Percentiles rank a stretch among this genome's conserved stretches.
Evolutionary conservation across 2,329 filamentous ascomycete genomes (phyloP).

Genomic region (Fusarium circinatum): DNA sequence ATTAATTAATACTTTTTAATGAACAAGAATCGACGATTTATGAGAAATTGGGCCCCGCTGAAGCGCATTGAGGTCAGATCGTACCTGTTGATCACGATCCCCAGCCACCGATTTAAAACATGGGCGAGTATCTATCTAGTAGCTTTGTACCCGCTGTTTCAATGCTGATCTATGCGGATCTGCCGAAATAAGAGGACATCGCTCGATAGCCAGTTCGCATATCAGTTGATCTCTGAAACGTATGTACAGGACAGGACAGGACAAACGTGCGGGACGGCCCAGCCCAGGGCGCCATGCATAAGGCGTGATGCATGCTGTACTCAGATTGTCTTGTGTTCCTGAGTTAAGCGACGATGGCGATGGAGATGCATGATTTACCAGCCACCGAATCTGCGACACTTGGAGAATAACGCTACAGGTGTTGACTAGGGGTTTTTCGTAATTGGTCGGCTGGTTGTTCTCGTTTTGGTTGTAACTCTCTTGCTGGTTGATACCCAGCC

Average conservation of each 20-base stretch:
- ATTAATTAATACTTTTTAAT: background rate
- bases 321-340: constrained; percentile 24
- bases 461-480: background rate
- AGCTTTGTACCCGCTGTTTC: background rate
- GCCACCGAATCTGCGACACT: constrained; percentile 19
- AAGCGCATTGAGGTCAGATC: background rate
- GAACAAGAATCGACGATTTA: background rate
- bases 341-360: constrained; percentile 5
- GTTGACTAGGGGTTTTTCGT: background rate
- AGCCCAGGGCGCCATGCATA: constrained; percentile 21
- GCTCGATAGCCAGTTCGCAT: background rate
- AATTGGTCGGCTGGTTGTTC: background rate
- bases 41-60: background rate
- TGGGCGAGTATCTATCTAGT: background rate
- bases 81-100: constrained; percentile 33
- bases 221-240: constrained; percentile 15
- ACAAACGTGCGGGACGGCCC: constrained; percentile 18
- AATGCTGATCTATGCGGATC: background rate
- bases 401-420: background rate
- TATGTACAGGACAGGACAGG: background rate
- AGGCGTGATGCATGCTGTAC: background rate
- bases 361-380: constrained; percentile 1
- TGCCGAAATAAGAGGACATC: constrained; percentile 5
- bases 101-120: constrained; percentile 19
- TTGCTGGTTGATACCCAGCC: constrained; percentile 21